These are phyloP conservation scores for Rhinocladiella similis DNA, from an alignment of 2,329 filamentous ascomycete species.

Conservation along the genomic window DNA sequence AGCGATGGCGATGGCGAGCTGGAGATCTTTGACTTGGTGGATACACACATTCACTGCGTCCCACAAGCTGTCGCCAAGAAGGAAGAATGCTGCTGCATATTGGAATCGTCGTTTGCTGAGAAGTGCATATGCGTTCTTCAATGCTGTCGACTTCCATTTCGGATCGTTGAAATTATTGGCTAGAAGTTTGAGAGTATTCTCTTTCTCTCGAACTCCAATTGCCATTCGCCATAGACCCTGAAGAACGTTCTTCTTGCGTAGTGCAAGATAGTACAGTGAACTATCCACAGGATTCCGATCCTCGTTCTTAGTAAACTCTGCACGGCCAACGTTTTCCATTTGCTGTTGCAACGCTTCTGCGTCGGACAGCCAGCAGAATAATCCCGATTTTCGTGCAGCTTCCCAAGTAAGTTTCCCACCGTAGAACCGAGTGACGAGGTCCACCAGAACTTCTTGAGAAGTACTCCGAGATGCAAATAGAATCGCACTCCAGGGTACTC, in stretches of 20 bases:
- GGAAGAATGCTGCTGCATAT: constrained; percentile 94
- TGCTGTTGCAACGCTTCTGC: constrained; percentile 69
- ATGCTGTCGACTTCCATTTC: constrained; percentile 82
- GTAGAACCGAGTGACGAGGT: constrained; percentile 78
- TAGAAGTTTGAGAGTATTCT: constrained; percentile 73
- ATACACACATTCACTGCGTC: constrained; percentile 85
- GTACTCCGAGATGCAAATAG: constrained; percentile 68
- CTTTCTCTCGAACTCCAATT: constrained; percentile 82
- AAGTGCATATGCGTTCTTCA: constrained; percentile 95
- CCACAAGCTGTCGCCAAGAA: constrained; percentile 79
- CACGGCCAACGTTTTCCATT: constrained; percentile 87
- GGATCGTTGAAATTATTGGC: constrained; percentile 88
- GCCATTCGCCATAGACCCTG: constrained; percentile 95
- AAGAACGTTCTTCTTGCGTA: constrained; percentile 86
- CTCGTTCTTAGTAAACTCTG: constrained; percentile 82
- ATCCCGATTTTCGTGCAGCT: constrained; percentile 78
- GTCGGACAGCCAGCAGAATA: constrained; percentile 95
- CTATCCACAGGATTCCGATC: constrained; percentile 89
- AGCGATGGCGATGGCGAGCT: constrained; percentile 84
- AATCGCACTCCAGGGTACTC: constrained; percentile 68
- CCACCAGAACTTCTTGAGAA: constrained; percentile 81
- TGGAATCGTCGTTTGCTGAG: constrained; percentile 89
- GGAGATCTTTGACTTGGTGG: constrained; percentile 82
- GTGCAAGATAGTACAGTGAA: constrained; percentile 84
- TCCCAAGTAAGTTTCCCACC: constrained; percentile 81